Conservation (phyloP, 169 alveolate genomes). For the Toxoplasma gondii region DNA sequence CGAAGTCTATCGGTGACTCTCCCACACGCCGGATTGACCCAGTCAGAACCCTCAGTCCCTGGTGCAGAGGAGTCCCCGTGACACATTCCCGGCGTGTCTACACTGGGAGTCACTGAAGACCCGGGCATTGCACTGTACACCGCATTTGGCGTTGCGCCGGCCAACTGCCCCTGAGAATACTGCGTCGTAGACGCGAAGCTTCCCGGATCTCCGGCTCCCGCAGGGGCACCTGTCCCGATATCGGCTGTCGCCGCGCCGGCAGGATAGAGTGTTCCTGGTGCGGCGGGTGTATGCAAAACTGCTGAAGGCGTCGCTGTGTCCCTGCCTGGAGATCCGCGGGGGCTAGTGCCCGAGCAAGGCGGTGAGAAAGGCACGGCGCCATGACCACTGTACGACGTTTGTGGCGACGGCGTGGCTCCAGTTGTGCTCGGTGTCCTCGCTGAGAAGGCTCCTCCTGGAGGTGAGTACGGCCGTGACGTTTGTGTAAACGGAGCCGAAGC, state of each 20-base stretch:
- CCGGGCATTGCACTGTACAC: not conserved
- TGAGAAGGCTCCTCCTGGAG: not conserved
- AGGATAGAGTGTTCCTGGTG: not conserved
- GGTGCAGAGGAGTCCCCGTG: not conserved
- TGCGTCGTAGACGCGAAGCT: not conserved
- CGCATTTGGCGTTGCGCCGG: not conserved
- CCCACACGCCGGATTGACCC: not conserved
- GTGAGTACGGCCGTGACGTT: not conserved
- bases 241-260: not conserved
- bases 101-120: not conserved
- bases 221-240: not conserved
- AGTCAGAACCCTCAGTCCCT: not conserved
- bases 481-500: not conserved
- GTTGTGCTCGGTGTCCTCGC: not conserved
- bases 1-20: not conserved
- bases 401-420: not conserved
- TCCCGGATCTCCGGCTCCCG: not conserved
- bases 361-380: not conserved
- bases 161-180: not conserved
- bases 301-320: constrained; percentile 1
- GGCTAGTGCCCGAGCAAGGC: not conserved
- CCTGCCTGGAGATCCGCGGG: not conserved
- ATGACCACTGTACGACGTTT: not conserved
- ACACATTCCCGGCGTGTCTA: not conserved
- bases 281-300: not conserved